Evolutionary conservation across 1,284 basidiomycete genomes (phyloP).

Genomic region (Vanrija humicola): DNA sequence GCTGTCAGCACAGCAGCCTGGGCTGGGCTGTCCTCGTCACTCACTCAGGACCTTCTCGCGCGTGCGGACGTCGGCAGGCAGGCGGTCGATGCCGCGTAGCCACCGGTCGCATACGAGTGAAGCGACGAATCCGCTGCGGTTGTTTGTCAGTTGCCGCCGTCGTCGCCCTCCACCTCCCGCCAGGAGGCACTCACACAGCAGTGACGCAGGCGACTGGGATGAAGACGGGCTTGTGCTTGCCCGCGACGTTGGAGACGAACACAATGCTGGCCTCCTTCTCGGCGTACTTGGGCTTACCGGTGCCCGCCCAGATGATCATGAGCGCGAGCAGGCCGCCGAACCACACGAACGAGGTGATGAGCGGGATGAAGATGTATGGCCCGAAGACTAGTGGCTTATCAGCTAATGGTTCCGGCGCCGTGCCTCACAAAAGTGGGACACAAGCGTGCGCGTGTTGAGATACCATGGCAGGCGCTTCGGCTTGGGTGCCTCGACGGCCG

Average conservation of each 20-base stretch:
- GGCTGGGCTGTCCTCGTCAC: constrained; percentile 5
- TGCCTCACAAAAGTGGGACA: constrained; percentile 39
- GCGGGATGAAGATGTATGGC: constrained; percentile 45
- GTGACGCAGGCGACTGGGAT: constrained; percentile 42
- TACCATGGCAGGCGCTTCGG: constrained; percentile 15
- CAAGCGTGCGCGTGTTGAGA: constrained; percentile 36
- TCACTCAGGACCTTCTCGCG: constrained; percentile 44
- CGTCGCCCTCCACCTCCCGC: not conserved
- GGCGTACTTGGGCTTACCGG: constrained; percentile 46
- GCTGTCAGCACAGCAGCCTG: constrained; percentile 1
- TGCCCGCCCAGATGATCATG: constrained; percentile 46
- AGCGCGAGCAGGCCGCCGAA: constrained; percentile 42
- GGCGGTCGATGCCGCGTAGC: constrained; percentile 52
- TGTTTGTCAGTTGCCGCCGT: not conserved
- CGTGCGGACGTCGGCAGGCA: constrained; percentile 50
- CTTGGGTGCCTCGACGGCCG: not conserved
- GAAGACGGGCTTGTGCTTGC: constrained; percentile 46
- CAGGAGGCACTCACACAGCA: constrained; percentile 23
- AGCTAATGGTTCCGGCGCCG: not conserved
- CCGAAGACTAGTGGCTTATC: constrained; percentile 43
- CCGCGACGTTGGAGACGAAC: constrained; percentile 53
- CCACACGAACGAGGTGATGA: constrained; percentile 38
- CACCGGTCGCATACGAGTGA: constrained; percentile 52
- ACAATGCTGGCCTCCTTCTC: constrained; percentile 46
- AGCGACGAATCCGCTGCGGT: constrained; percentile 34